phyloP scores from a whole-genome alignment of 2,329 filamentous ascomycete species.

The Paradendryphiella salina region DNA sequence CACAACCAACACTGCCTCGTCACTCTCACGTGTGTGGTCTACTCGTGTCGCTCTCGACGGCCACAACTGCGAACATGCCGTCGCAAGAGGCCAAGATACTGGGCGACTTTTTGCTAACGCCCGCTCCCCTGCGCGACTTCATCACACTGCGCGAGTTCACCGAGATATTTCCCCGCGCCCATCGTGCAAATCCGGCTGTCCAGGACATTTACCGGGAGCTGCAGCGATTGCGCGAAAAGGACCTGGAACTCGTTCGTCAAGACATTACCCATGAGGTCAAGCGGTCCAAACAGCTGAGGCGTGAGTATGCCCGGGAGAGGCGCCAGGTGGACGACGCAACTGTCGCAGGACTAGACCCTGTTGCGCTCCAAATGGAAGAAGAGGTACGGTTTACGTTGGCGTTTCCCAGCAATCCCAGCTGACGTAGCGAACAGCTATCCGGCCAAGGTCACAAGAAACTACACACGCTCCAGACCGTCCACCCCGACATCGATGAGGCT shows the following conservation, averaged over 20 bases:
- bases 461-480: slow-evolving; percentile 66
- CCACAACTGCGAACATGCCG: slow-evolving; percentile 57
- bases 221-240: slow-evolving; percentile 70
- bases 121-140: slow-evolving; percentile 72
- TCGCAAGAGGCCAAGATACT: slow-evolving; percentile 76
- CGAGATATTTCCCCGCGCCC: slow-evolving; percentile 70
- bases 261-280: slow-evolving; percentile 69
- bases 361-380: slow-evolving; percentile 63
- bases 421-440: slow-evolving; percentile 57
- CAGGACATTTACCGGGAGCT: slow-evolving; percentile 76
- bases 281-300: slow-evolving; percentile 61
- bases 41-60: not conserved
- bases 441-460: slow-evolving; percentile 50
- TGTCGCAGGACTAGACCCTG: slow-evolving; percentile 54
- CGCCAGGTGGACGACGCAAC: slow-evolving; percentile 61
- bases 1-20: slow-evolving; percentile 22
- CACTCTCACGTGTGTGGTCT: not conserved
- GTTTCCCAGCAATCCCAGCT: slow-evolving; percentile 8
- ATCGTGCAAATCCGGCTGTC: slow-evolving; percentile 68
- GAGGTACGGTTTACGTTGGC: slow-evolving; percentile 35
- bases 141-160: slow-evolving; percentile 75
- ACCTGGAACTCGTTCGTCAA: slow-evolving; percentile 67
- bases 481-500: slow-evolving; percentile 71
- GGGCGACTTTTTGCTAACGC: slow-evolving; percentile 74
- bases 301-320: slow-evolving; percentile 60